These are phyloP conservation scores for Tetrapisispora phaffii DNA, from an alignment of 805 yeast genomes.

Conservation along the genomic window DNA sequence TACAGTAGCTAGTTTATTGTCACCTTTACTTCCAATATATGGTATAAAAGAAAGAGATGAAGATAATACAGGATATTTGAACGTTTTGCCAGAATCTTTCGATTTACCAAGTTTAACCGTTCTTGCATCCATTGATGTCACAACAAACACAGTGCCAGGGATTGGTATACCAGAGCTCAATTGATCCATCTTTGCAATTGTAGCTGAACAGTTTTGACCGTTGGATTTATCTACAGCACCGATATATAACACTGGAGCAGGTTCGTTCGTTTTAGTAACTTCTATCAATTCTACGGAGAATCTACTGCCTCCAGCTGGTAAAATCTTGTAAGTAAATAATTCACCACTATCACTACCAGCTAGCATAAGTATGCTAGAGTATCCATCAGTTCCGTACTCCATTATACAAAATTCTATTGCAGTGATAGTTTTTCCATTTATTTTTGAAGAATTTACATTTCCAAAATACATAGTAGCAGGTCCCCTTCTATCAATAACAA, in stretches of 20 bases:
- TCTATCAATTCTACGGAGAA: conserved; percentile 48
- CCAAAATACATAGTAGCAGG: conserved; percentile 54
- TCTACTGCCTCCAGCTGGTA: conserved; percentile 54
- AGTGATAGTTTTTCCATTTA: conserved; percentile 36
- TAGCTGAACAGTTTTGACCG: conserved; percentile 62
- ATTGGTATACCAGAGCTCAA: conserved; percentile 51
- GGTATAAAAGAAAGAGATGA: conserved; percentile 43
- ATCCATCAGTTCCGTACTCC: conserved; percentile 55
- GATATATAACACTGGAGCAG: conserved; percentile 41
- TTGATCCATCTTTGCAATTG: conserved; percentile 43
- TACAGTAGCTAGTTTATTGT: conserved; percentile 35
- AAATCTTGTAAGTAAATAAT: conserved; percentile 49
- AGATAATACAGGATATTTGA: conserved; percentile 37
- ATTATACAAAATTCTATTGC: conserved; percentile 64
- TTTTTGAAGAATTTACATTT: conserved; percentile 21
- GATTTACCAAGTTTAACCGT: conserved; percentile 50
- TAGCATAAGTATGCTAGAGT: conserved; percentile 58
- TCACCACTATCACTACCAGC: conserved; percentile 78
- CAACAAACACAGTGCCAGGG: conserved; percentile 52
- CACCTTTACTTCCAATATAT: conserved; percentile 9
- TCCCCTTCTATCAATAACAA: conserved; percentile 71
- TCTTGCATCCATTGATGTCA: conserved; percentile 52
- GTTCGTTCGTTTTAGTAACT: conserved; percentile 38
- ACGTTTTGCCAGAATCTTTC: conserved; percentile 54
- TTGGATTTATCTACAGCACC: conserved; percentile 47